These are phyloP conservation scores for Asterophora parasitica DNA, from an alignment of 768 basidiomycete species.

Conservation along the genomic window DNA sequence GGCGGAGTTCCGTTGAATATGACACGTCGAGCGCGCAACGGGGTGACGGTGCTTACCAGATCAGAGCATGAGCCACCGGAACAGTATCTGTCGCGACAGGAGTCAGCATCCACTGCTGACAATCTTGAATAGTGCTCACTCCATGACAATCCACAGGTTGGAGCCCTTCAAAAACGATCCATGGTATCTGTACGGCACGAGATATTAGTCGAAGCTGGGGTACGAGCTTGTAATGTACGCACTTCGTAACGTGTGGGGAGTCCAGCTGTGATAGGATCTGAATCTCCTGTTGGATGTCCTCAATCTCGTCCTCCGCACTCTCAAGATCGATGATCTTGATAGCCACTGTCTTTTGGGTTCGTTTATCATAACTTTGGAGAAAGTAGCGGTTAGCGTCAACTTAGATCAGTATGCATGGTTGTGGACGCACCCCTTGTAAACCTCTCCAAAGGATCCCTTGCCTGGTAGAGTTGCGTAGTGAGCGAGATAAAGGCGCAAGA, in stretches of 20 bases:
- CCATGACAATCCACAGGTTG: constrained; percentile 98
- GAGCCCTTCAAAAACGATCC: constrained; percentile 95
- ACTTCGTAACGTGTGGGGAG: constrained; percentile 95
- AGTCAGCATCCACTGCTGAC: constrained; percentile 2
- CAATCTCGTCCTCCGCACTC: constrained; percentile 98
- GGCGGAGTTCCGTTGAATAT: constrained; percentile 12
- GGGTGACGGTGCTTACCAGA: constrained; percentile 51
- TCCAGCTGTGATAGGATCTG: constrained; percentile 96
- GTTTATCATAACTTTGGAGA: constrained; percentile 76
- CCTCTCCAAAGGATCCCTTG: constrained; percentile 98
- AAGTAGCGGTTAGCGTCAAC: constrained; percentile 13
- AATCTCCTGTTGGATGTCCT: constrained; percentile 99
- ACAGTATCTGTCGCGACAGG: constrained; percentile 63
- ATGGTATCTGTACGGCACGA: constrained; percentile 61
- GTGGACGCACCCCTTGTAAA: constrained; percentile 86
- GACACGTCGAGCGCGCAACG: background rate
- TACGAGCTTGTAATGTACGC: too few relatives aligned
- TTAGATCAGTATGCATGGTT: constrained; percentile 2
- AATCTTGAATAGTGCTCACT: constrained; percentile 43
- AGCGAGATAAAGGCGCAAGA: constrained; percentile 6
- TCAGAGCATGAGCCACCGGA: constrained; percentile 98
- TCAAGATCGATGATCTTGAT: constrained; percentile 99
- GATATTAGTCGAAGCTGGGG: constrained; percentile 15
- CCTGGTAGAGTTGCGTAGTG: constrained; percentile 41
- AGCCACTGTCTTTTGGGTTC: constrained; percentile 94